Evolutionary conservation across 306 rosid species (phyloP).

Genomic region (Mimosa bimucronata): DNA sequence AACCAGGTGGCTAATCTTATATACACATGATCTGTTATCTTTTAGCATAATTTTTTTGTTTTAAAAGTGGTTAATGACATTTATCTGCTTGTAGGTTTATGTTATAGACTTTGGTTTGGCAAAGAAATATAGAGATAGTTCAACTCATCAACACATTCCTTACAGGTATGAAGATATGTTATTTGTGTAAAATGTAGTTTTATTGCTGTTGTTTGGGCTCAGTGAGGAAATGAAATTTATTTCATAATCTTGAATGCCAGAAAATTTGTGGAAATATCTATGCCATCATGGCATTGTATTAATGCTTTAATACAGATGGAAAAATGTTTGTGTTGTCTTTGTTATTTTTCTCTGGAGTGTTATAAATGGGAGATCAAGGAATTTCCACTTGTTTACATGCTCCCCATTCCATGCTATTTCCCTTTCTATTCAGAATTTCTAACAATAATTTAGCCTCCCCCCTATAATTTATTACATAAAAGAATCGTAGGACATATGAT

Average conservation of each 20-base stretch:
- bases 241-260: not conserved
- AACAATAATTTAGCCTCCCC: not conserved
- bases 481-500: not conserved
- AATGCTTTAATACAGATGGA: not conserved
- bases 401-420: not conserved
- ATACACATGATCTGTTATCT: not conserved
- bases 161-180: slow-evolving; percentile 65
- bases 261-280: not conserved
- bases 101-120: slow-evolving; percentile 90
- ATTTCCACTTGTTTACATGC: not conserved
- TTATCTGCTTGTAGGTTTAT: slow-evolving; percentile 51
- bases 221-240: not conserved
- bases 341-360: not conserved
- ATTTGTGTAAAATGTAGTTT: not conserved
- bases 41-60: not conserved
- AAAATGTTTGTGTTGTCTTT: not conserved
- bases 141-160: slow-evolving; percentile 91
- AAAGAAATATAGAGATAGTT: slow-evolving; percentile 82
- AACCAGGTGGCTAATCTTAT: slow-evolving; percentile 63
- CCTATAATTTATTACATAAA: not conserved
- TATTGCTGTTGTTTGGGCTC: slow-evolving; percentile 16
- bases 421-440: not conserved
- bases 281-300: not conserved
- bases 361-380: not conserved
- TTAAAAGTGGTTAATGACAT: slow-evolving; percentile 27